A percentile compares a stretch with the other conserved stretches of the same genome.
Evolutionary conservation across 805 yeast genomes (phyloP).

Genomic region (Wickerhamiella domercqiae): DNA sequence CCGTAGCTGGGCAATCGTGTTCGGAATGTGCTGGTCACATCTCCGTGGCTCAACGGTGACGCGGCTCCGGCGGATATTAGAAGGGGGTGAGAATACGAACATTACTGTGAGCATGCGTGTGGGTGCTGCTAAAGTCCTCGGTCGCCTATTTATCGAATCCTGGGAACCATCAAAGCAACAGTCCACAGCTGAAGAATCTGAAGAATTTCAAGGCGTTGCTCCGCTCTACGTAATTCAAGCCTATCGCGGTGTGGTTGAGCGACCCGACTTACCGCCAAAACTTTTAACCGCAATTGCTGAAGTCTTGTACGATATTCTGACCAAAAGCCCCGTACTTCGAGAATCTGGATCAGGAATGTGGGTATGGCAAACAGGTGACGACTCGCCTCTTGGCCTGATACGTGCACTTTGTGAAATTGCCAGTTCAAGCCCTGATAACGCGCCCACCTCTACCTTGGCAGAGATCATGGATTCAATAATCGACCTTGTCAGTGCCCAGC

Average conservation of each 20-base stretch:
- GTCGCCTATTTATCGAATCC: constrained; percentile 13
- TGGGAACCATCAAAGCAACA: no score
- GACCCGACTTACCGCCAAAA: constrained; percentile 1
- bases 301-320: not conserved
- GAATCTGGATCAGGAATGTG: not conserved
- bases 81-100: constrained; percentile 12
- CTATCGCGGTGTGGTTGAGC: no score
- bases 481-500: constrained; percentile 1
- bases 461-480: not conserved
- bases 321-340: not conserved
- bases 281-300: not conserved
- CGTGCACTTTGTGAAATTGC: not conserved
- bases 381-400: not conserved
- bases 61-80: constrained; percentile 22
- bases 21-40: constrained; percentile 27
- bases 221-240: no score
- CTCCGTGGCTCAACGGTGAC: constrained; percentile 25
- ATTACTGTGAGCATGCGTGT: constrained; percentile 22
- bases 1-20: constrained; percentile 28
- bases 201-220: no score
- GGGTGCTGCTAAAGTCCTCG: constrained; percentile 25
- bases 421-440: not conserved
- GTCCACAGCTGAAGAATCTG: no score
- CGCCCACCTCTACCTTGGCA: not conserved
- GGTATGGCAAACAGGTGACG: not conserved